A percentile compares a stretch with the other conserved stretches of the same genome.
These are phyloP conservation scores for Pisolithus thermaeus DNA, from an alignment of 1,284 basidiomycete genomes.

Conservation along the genomic window DNA sequence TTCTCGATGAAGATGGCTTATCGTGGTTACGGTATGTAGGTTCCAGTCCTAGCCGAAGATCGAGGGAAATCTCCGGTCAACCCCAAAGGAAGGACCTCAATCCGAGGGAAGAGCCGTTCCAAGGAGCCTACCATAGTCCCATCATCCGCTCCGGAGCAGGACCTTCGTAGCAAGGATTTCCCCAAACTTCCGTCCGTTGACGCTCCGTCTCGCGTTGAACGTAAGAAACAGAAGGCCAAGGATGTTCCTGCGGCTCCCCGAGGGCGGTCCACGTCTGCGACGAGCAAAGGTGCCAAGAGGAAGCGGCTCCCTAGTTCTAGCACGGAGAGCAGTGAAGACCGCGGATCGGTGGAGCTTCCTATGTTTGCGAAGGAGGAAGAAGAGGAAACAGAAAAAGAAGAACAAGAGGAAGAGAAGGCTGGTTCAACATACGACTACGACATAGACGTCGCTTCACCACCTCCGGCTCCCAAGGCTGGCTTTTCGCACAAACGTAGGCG, in stretches of 20 bases:
- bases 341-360: conserved; percentile 6
- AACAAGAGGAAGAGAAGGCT: conserved; percentile 37
- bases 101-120: conserved; percentile 7
- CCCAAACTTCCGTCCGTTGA: conserved; percentile 1
- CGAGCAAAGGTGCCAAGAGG: conserved; percentile 6
- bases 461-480: conserved; percentile 18
- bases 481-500: conserved; percentile 48
- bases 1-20: conserved; percentile 2
- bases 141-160: conserved; percentile 34
- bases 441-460: conserved; percentile 28
- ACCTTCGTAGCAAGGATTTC: conserved; percentile 15
- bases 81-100: conserved; percentile 8
- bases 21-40: conserved; percentile 1
- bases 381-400: conserved; percentile 4
- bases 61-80: conserved; percentile 9
- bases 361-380: conserved; percentile 29
- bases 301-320: conserved; percentile 24
- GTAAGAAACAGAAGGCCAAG: conserved; percentile 5
- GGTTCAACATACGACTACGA: conserved; percentile 39
- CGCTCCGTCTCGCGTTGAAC: conserved; percentile 3
- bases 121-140: conserved; percentile 27
- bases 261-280: conserved; percentile 2
- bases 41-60: conserved; percentile 1
- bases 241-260: conserved; percentile 2
- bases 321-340: conserved; percentile 21